Percentiles rank a stretch among this genome's conserved stretches.
Evolutionary conservation across 2,329 filamentous ascomycete species (phyloP).

Genomic region (Myriosclerotinia scirpicola): DNA sequence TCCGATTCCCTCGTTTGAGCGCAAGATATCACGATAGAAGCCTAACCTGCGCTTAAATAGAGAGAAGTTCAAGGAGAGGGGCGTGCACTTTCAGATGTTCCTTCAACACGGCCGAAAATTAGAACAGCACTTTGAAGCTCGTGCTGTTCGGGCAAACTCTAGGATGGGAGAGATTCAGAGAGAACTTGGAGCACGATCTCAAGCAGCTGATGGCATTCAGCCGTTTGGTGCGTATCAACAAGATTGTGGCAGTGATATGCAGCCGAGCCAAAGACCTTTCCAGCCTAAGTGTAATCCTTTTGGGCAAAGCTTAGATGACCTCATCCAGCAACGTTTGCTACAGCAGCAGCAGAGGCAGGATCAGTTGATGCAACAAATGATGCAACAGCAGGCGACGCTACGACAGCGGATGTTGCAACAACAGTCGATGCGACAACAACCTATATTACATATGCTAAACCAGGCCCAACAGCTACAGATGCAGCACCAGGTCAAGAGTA

Average conservation of each 20-base stretch:
- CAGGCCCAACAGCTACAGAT: background rate
- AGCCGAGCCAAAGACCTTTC: background rate
- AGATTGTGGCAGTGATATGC: background rate
- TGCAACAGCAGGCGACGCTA: background rate
- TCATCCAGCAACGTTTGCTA: background rate
- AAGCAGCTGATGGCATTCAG: constrained; percentile 18
- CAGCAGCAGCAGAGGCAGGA: background rate
- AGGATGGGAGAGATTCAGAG: constrained; percentile 18
- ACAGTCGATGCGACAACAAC: background rate
- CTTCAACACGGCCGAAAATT: constrained; percentile 12
- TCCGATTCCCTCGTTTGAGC: background rate
- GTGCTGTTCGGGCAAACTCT: constrained; percentile 5
- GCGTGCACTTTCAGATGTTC: background rate
- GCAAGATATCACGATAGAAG: background rate
- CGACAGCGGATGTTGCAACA: background rate
- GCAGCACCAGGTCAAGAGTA: background rate
- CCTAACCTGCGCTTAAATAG: constrained; percentile 6
- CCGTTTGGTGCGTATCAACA: constrained; percentile 16
- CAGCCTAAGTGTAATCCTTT: background rate
- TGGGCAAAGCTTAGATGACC: background rate
- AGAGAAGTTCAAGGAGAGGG: constrained; percentile 21
- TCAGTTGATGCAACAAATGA: background rate
- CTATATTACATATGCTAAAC: too few relatives aligned
- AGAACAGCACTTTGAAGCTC: constrained; percentile 10
- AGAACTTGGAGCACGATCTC: constrained; percentile 10